Evolutionary conservation across 202 grass and related monocot species (phyloP), one percentile per base, ranked within the genome.

Genomic region (Hordeum pubiflorum): DNA sequence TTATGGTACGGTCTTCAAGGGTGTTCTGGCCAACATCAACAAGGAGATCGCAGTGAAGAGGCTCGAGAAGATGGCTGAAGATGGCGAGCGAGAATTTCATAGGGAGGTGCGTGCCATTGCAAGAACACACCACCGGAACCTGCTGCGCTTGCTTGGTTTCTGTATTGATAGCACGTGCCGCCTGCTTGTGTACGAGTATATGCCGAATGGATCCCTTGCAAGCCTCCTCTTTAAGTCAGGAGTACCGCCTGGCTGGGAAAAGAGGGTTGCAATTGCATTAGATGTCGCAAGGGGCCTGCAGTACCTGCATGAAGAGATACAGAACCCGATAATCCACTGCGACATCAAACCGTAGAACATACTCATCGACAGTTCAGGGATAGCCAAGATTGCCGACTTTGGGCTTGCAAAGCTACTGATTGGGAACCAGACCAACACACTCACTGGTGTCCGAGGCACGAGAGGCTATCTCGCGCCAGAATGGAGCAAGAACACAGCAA

Each of bases 261-360:
- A 58, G 0, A 63, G 84, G 57, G 43, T 69, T 52, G 37, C 41
- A 0, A 82, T 92, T 38, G 77, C 60, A 0, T 24, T 89, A 23
- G 90, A 80, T 59, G 74, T 85, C 7, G 81, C 90, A 0, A 84
- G 77, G 55, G 90, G 90, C 3, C 31, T 90, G 31, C 66, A 64
- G 4, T 93, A 93, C 75, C 69, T 93, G 37, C 90, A 90, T 69
- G 84, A 93, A 20, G 87, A 89, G 21, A 65, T 79, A 33, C 74
- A 77, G 3, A 18, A 22, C 14, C 81, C 64, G 8, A 89, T 93
- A 85, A 89, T 93, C 78, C 88, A 93, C 29, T 91, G 88, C 78
- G 88, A 93, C 41, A 88, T 93, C 59, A 93, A 93, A 32, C 91
- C 82, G 0, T 82, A 90, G 79, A 90, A 93, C 56, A 85, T 90